Percentiles rank a stretch among this genome's conserved stretches.
phyloP scores from a whole-genome alignment of 495 filamentous ascomycete species.

The Penicillium cosmopolitanum region DNA sequence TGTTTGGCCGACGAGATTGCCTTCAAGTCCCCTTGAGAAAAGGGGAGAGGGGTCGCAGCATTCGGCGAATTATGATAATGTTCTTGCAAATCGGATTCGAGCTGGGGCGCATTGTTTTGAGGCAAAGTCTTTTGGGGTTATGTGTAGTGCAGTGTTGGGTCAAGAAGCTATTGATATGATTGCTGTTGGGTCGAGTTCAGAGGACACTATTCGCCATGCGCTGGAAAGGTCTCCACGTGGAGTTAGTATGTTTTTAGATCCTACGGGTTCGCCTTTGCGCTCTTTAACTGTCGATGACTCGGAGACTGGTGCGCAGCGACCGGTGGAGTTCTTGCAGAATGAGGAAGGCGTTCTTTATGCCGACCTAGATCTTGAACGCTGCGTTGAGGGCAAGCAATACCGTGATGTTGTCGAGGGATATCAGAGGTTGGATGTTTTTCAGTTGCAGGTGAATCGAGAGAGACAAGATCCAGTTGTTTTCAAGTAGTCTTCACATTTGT shows the following conservation, averaged over 20 bases:
- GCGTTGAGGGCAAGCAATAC: conserved; percentile 49
- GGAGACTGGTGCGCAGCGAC: conserved; percentile 5
- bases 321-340: conserved; percentile 33
- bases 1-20: conserved; percentile 32
- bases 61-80: conserved; percentile 41
- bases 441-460: conserved; percentile 40
- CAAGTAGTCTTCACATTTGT: neutral
- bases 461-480: conserved; percentile 18
- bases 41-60: neutral
- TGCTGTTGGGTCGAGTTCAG: neutral
- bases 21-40: neutral
- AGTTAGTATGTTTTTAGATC: conserved; percentile 3
- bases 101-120: conserved; percentile 52
- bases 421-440: conserved; percentile 47
- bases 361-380: conserved; percentile 41
- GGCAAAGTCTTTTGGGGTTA: conserved; percentile 47
- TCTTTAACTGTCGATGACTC: neutral
- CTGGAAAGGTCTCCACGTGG: neutral
- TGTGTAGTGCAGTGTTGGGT: conserved; percentile 37
- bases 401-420: conserved; percentile 49
- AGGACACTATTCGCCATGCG: neutral
- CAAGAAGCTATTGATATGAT: conserved; percentile 26
- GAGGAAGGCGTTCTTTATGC: conserved; percentile 47
- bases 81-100: conserved; percentile 41
- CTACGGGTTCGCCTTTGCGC: neutral